Conservation (phyloP, 1,284 basidiomycete genomes). For the Tylopilus sp. region DNA sequence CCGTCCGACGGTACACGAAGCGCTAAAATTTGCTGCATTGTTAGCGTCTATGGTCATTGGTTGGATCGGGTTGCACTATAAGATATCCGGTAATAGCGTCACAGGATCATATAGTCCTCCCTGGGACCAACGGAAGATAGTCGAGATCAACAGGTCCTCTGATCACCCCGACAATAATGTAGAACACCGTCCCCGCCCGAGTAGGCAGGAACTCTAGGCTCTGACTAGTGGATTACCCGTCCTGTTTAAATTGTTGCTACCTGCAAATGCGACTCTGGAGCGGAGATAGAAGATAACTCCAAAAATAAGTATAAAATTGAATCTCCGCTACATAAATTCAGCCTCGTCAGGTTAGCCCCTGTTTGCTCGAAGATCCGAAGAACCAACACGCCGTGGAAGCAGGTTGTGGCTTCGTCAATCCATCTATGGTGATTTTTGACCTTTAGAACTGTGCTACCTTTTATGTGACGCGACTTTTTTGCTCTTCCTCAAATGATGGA, state of each 20-base stretch:
- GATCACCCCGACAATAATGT: background rate
- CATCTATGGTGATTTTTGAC: conserved; percentile 29
- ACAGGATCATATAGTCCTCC: too few species aligned
- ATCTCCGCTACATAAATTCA: conserved; percentile 4
- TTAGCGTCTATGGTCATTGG: conserved; percentile 53
- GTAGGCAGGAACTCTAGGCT: conserved; percentile 21
- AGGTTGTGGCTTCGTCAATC: conserved; percentile 10
- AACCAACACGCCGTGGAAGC: conserved; percentile 12
- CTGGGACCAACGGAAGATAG: conserved; percentile 36
- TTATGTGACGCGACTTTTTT: conserved; percentile 13
- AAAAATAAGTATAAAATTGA: too few species aligned
- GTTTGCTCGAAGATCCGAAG: conserved; percentile 9
- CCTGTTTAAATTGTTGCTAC: too few species aligned
- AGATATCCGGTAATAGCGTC: conserved; percentile 32
- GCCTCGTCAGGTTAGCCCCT: too few species aligned
- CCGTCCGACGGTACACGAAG: conserved; percentile 54
- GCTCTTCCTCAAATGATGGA: background rate
- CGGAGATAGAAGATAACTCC: too few species aligned
- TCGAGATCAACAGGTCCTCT: conserved; percentile 6
- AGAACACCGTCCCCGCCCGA: conserved; percentile 12
- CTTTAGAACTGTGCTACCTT: background rate
- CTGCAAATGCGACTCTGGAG: too few species aligned
- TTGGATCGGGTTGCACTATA: conserved; percentile 40
- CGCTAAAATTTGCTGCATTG: conserved; percentile 55
- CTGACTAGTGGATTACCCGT: too few species aligned